Conservation (phyloP, 805 yeast genomes). For the Debaryomyces castellii region DNA sequence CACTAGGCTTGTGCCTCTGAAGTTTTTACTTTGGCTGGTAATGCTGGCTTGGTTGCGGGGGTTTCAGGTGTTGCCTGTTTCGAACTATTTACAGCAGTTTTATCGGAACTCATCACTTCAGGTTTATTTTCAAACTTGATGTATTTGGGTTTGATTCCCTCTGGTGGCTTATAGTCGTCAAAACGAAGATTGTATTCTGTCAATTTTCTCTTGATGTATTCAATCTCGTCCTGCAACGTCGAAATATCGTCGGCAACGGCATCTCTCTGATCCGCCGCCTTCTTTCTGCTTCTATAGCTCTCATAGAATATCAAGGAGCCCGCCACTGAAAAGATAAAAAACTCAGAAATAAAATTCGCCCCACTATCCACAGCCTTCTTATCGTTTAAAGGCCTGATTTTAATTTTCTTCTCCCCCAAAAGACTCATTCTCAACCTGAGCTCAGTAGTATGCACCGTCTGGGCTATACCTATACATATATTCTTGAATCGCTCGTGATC, state of each 20-base stretch:
- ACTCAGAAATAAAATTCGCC: constrained; percentile 74
- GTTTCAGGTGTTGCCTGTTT: background rate
- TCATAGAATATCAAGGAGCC: constrained; percentile 75
- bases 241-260: constrained; percentile 70
- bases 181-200: constrained; percentile 38
- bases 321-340: constrained; percentile 77
- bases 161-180: constrained; percentile 52
- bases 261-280: constrained; percentile 61
- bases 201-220: constrained; percentile 50
- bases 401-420: constrained; percentile 51
- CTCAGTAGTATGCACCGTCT: constrained; percentile 66
- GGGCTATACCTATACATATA: constrained; percentile 70
- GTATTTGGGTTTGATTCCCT: constrained; percentile 15
- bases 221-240: constrained; percentile 69
- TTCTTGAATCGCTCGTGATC: constrained; percentile 64
- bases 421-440: constrained; percentile 58
- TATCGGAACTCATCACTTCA: background rate
- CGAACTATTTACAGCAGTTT: background rate
- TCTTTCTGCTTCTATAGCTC: constrained; percentile 62
- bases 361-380: constrained; percentile 80
- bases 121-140: constrained; percentile 8
- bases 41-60: constrained; percentile 1
- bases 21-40: background rate
- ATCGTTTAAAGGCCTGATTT: constrained; percentile 77
- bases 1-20: too few relatives aligned